Evolutionary conservation across 129 eudicot species (phyloP).

Genomic region (Deinandra increscens): DNA sequence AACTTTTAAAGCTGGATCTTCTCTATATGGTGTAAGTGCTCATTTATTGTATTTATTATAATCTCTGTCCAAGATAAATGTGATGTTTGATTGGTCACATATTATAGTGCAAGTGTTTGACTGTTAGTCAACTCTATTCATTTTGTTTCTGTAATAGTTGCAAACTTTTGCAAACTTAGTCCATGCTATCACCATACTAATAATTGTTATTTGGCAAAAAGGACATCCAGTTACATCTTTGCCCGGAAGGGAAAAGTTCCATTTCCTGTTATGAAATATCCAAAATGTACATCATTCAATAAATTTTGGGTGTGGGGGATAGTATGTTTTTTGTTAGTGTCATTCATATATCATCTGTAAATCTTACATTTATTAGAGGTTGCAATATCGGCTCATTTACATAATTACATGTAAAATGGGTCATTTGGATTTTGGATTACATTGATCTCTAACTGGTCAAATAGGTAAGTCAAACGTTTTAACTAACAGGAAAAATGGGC

Average conservation of each 20-base stretch:
- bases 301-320: background rate
- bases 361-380: background rate
- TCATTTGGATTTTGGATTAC: too few species aligned
- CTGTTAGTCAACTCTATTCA: background rate
- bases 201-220: background rate
- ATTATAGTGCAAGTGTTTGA: background rate
- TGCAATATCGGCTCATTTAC: background rate
- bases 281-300: background rate
- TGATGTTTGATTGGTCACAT: background rate
- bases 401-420: background rate
- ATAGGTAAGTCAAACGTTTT: background rate
- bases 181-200: background rate
- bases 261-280: background rate
- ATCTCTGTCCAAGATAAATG: background rate
- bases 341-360: background rate
- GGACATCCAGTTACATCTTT: background rate
- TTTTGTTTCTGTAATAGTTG: background rate
- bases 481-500: background rate
- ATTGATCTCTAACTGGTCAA: background rate
- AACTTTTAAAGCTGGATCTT: conserved; percentile 86
- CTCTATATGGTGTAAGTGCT: conserved; percentile 90
- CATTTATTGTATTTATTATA: background rate
- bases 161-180: background rate
- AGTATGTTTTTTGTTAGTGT: background rate
- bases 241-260: background rate